Conservation (phyloP, 2,329 filamentous ascomycete genomes). For the Nemania bipapillata region DNA sequence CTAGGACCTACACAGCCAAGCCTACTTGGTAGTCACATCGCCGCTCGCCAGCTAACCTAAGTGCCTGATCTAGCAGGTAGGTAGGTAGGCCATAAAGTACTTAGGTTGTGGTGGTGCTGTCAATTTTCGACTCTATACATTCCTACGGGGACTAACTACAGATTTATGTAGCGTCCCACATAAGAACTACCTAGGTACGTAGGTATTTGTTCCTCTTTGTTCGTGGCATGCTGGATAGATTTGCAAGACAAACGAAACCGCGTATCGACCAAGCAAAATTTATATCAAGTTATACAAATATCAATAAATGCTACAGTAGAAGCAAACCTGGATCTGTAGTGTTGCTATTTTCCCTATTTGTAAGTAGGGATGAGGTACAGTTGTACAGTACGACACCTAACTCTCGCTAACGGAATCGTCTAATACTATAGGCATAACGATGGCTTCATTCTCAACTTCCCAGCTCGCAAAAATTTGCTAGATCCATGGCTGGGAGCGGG, state of each 20-base stretch:
- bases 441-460: slow-evolving; percentile 1
- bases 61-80: not conserved
- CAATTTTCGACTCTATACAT: too few relatives aligned
- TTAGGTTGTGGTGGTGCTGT: not conserved
- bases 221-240: too few relatives aligned
- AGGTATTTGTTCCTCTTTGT: too few relatives aligned
- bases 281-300: not conserved
- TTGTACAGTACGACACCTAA: not conserved
- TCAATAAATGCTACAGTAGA: not conserved
- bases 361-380: not conserved
- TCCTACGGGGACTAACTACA: too few relatives aligned
- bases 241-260: too few relatives aligned
- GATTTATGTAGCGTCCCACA: not conserved
- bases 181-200: too few relatives aligned
- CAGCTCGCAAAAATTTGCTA: slow-evolving; percentile 1
- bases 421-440: not conserved
- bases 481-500: slow-evolving; percentile 4
- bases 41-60: not conserved
- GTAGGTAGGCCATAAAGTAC: too few relatives aligned
- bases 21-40: slow-evolving; percentile 9
- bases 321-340: not conserved
- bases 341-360: not conserved
- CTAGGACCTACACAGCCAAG: slow-evolving; percentile 5
- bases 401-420: not conserved
- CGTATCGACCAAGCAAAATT: not conserved